These are phyloP conservation scores for Ambrosiella xylebori DNA, from an alignment of 2,329 filamentous ascomycete species.

Conservation along the genomic window DNA sequence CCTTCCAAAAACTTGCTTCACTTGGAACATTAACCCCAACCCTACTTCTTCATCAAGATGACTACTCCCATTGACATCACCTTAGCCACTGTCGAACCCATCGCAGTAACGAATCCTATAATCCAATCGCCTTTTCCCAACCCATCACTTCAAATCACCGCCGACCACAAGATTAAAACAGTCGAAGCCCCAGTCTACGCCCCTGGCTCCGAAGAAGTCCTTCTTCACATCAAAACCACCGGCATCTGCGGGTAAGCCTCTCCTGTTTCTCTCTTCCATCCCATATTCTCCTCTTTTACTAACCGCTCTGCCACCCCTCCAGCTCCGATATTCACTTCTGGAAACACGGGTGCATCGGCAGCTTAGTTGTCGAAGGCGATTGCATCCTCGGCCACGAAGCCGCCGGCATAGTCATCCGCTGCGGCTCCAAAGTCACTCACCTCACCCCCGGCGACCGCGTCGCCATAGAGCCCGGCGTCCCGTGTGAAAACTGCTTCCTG, in stretches of 20 bases:
- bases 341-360: constrained; percentile 46
- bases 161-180: constrained; percentile 39
- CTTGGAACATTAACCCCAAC: neutral
- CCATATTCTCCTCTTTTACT: neutral
- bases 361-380: constrained; percentile 42
- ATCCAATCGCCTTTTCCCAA: constrained; percentile 20
- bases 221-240: constrained; percentile 44
- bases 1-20: no score
- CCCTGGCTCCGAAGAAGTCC: constrained; percentile 35
- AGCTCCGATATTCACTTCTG: constrained; percentile 52
- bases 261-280: neutral
- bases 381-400: constrained; percentile 51
- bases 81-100: neutral
- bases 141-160: constrained; percentile 41
- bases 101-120: neutral
- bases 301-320: neutral
- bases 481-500: constrained; percentile 42
- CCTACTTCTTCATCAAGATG: neutral
- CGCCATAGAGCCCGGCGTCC: constrained; percentile 48
- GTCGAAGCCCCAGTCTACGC: constrained; percentile 39
- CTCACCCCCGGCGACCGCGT: constrained; percentile 43
- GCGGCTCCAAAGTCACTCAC: constrained; percentile 35
- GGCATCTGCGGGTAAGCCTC: constrained; percentile 43
- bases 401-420: constrained; percentile 40
- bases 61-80: neutral